phyloP scores from a whole-genome alignment of 345 rosid species.

The Draba incana region DNA sequence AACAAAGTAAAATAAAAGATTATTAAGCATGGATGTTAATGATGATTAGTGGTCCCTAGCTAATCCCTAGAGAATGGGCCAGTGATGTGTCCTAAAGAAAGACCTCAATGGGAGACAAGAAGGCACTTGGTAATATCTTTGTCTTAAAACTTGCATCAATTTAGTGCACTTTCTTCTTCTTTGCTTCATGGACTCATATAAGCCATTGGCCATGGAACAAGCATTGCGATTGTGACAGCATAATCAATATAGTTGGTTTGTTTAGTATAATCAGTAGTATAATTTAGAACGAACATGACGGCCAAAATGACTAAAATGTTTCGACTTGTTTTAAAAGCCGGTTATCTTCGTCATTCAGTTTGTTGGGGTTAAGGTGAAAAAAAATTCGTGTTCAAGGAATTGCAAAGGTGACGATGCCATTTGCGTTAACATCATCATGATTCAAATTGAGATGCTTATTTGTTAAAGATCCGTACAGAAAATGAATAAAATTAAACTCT shows the following conservation, averaged over 20 bases:
- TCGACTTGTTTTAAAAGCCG: no score
- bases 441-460: no score
- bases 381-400: no score
- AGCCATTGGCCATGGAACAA: neutral
- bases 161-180: neutral
- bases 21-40: slow-evolving; percentile 25
- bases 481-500: no score
- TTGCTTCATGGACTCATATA: neutral
- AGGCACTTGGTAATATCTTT: slow-evolving; percentile 34
- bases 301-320: no score
- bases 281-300: no score
- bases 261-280: neutral
- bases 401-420: no score
- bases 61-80: slow-evolving; percentile 35
- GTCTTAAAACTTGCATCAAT: slow-evolving; percentile 23
- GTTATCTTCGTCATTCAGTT: no score
- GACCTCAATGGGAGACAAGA: slow-evolving; percentile 36
- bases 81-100: slow-evolving; percentile 30
- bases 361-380: no score
- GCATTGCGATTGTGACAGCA: neutral
- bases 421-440: no score
- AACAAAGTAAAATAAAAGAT: neutral
- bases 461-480: no score
- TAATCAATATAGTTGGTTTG: neutral
- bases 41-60: slow-evolving; percentile 31